Percentiles rank a stretch among this genome's conserved stretches.
Evolutionary conservation across 179 eudicot species (phyloP).

Genomic region (Carnegiea gigantea): DNA sequence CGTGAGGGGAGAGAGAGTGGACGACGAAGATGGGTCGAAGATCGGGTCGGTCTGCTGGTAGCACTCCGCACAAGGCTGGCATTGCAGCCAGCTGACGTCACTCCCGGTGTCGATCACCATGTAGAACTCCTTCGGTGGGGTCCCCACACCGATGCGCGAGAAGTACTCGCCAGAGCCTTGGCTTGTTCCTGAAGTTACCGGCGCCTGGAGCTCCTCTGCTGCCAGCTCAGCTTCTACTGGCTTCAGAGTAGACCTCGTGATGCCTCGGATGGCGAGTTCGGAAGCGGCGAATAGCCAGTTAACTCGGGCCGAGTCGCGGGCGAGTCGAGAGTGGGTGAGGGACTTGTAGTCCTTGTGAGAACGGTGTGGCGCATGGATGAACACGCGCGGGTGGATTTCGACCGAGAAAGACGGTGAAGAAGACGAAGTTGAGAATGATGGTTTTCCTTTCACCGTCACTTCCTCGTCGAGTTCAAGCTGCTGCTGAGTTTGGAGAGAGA

Average conservation of each 20-base stretch:
- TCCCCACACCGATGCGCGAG: conserved; percentile 78
- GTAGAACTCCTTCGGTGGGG: conserved; percentile 58
- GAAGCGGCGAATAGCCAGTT: conserved; percentile 31
- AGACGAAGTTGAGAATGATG: neutral
- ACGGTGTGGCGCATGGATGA: conserved; percentile 29
- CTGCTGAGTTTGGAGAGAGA: conserved; percentile 19
- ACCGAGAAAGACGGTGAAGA: conserved; percentile 18
- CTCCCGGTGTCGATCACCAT: conserved; percentile 92
- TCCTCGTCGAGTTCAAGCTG: neutral
- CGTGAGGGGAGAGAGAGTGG: conserved; percentile 40
- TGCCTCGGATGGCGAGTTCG: conserved; percentile 28
- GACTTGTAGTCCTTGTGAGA: conserved; percentile 41
- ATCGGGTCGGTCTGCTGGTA: conserved; percentile 75
- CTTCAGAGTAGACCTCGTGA: conserved; percentile 30
- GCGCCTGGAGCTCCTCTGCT: conserved; percentile 38
- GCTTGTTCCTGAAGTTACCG: conserved; percentile 46
- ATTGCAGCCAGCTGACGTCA: conserved; percentile 90
- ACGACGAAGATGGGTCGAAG: conserved; percentile 52
- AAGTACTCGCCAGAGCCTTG: conserved; percentile 95
- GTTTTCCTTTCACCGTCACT: neutral
- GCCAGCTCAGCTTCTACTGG: conserved; percentile 18
- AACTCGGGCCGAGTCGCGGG: conserved; percentile 61
- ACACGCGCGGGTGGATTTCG: conserved; percentile 49
- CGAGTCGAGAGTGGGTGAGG: conserved; percentile 54
- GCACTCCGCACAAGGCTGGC: conserved; percentile 75